Base-by-base conservation (phyloP, 192 early-diverging fungal species). In the Jimgerdemannia lactiflua region DNA sequence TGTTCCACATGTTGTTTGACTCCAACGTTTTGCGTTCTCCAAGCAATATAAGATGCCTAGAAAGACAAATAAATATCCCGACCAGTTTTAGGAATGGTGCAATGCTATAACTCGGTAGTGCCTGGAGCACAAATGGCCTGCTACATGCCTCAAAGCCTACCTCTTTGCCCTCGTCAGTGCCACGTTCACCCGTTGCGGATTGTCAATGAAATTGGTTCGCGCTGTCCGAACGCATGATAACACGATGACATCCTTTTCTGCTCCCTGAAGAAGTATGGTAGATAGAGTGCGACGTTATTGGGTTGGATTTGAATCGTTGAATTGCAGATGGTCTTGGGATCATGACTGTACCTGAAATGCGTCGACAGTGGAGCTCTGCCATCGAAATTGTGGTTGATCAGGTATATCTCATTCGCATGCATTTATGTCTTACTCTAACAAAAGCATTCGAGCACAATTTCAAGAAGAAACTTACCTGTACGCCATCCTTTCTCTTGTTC, bases 201-300 rank as follows among this genome's bases (percentile, higher is more conserved):
- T 88, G 66, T 93, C 91, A 65, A 93, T 91, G 74, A 95, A 95
- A 6, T 83, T 84, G 54, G 74, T 83, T 4, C 76, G 73, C 19
- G 77, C 69, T 39, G 89, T 91, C 41, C 92, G 69, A 1, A 92
- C 91, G 17, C 89, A 92, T 6, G 86, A 89, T 19, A 95, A 75
- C 42, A 95, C 77, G 71, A 95, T 94, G 40, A 95, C 78, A n/a
- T 90, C 84, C 70, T 91, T 92, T 69, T 95, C 93, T 10, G 92
- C 91, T 40, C 93, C 93, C 80, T 94, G 85, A 14, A 29, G 29
- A 29, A 11, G 10, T 39, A 41, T 63, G 41, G 63, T 44, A 14
- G 18, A 39, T 42, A 44, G 2, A 65, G 49, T 29, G 4, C 43
- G 3, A 42, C 43, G 49, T 59, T 4, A 29, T 39, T 17, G 40